Base-by-base conservation (phyloP, 352 stramenopile species). In the Globisporangium iwayamae region DNA sequence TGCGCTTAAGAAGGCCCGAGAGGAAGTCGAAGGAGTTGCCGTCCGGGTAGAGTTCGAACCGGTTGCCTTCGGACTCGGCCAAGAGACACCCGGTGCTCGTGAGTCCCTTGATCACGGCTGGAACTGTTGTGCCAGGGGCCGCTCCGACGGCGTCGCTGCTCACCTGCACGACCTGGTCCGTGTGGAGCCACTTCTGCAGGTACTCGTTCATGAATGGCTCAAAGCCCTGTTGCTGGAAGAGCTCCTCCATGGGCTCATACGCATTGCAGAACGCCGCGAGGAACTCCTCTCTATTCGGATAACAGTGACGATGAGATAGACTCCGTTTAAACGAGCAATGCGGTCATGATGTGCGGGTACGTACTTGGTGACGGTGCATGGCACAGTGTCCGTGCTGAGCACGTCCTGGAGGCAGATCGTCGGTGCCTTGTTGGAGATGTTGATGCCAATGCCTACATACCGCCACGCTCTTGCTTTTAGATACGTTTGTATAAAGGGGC, bases 21-120 rank as follows among this genome's bases (percentile, higher is more conserved):
- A 97, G 73, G 59, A 97, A 95, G 70, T 97, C 88, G 51, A 97
- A 91, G 59, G 86, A 96, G 64, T 96, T 96, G 66, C 86, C 89
- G 58, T 97, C 89, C 14, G 89, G 89, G 67, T 96, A 97, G 28
- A 97, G 69, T 67, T 96, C 89, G 13, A 96, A 81, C 30, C 74
- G 73, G 14, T 85, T 75, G 34, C 86, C 84, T 25, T 83, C 68
- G 20, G 76, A 72, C 46, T 87, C 83, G 7, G 89, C 88, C 38
- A 94, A 65, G 13, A 97, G 79, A 36, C 89, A 95, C 14, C 88
- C 89, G 8, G 84, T 94, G 32, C 62, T 68, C 14, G 85, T 90
- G 20, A 94, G 81, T 6, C 85, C 86, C 71, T 93, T 92, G 72
- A 93, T 90, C 30, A 87, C 69, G 56, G 80, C 85, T 10, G 72